Base-by-base conservation (phyloP, 2,329 filamentous ascomycete species). In the Parascedosporium putredinis region DNA sequence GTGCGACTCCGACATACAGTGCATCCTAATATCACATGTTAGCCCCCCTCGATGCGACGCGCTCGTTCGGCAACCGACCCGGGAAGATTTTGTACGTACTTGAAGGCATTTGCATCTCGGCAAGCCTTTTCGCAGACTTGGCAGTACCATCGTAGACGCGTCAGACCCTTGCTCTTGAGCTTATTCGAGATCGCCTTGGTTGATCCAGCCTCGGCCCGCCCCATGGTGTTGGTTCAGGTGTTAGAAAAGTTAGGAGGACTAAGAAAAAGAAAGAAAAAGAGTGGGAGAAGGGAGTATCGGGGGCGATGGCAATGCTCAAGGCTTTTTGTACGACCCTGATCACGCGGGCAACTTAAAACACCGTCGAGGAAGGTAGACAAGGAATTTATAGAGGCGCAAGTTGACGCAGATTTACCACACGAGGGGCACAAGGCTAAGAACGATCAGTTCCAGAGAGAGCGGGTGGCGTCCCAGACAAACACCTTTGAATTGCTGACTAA, bases 151-250 rank as follows among this genome's bases (percentile, higher is more conserved):
- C 91, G 79, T 49, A 98, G 73, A 5, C 91, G 78, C 60, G 93
- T 85, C 9, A 81, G 68, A 50, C 82, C 83, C 64, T 88, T 85
- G 55, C 81, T 78, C 69, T 95, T 96, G 72, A 95, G 83, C 69
- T 89, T 85, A 71, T 97, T 97, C 67, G 79, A 81, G 53, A 97
- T 77, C 64, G 88, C 79, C 70, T 96, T 97, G n/a, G 84, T 88
- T 51, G 84, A 87, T 55, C 93, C 93, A 49, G 88, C 83, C 72
- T 97, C 93, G 60, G 93, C 93, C 72, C 87, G 88, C 49, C 84
- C 84, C 91, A 97, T 97, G 48, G 63, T 84, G 70, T 60, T 58
- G 58, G 53, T 45, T 9, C 33, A 22, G 46, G 22, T 12, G 31
- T 34, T 31, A 18, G 23, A 14, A 3, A 20, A n/a, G n/a, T n/a